Evolutionary conservation across 2,329 filamentous ascomycete species (phyloP).

Genomic region (Calonectria naviculata): DNA sequence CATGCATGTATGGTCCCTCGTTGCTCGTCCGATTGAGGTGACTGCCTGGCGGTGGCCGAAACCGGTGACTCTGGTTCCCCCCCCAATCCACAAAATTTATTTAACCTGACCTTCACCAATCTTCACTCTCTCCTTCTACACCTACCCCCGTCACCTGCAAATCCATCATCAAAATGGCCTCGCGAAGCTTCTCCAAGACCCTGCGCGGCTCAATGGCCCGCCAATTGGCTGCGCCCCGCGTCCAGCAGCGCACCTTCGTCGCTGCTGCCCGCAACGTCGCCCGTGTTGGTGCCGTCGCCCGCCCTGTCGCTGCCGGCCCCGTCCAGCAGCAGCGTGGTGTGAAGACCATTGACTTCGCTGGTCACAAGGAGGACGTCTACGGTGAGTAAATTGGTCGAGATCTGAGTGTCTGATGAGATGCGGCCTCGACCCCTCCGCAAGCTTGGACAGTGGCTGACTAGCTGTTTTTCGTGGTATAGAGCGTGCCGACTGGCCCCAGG

Average conservation of each 20-base stretch:
- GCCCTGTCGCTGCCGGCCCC: constrained; percentile 60
- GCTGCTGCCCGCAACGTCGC: constrained; percentile 69
- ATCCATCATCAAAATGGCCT: constrained; percentile 74
- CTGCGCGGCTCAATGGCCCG: constrained; percentile 72
- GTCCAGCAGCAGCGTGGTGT: constrained; percentile 85
- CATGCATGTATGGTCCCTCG: constrained; percentile 11
- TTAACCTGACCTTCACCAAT: constrained; percentile 40
- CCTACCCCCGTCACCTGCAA: constrained; percentile 34
- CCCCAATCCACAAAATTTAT: constrained; percentile 36
- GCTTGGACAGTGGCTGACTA: neutral
- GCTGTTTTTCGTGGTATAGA: constrained; percentile 64
- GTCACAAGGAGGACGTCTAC: constrained; percentile 93
- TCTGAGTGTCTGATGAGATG: neutral
- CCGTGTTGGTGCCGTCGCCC: constrained; percentile 64
- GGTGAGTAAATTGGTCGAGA: constrained; percentile 63
- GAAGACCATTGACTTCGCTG: constrained; percentile 99
- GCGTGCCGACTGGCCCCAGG: constrained; percentile 97
- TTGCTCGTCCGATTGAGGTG: constrained; percentile 28
- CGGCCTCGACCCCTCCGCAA: neutral
- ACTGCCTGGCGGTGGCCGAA: constrained; percentile 35
- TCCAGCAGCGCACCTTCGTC: constrained; percentile 72
- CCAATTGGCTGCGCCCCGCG: constrained; percentile 68
- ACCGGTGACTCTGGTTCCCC: constrained; percentile 33
- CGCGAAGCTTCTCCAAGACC: constrained; percentile 77
- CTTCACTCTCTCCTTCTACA: constrained; percentile 38